Base-by-base conservation (phyloP, 192 early-diverging fungal genomes). In the Entomortierella chlamydospora region DNA sequence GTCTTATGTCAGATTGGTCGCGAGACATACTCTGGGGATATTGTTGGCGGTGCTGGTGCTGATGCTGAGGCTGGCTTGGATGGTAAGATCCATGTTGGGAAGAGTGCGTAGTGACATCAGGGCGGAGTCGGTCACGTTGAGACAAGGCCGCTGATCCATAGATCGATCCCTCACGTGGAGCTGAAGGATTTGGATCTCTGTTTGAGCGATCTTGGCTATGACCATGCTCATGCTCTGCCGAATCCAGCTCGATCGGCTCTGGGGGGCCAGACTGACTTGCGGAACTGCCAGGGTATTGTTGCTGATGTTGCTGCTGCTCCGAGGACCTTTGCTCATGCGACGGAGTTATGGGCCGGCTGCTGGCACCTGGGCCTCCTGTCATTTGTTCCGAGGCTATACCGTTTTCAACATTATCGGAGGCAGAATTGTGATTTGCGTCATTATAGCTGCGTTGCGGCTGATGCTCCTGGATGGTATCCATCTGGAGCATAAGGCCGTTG, bases 391-490 rank as follows among this genome's bases (percentile, higher is more conserved):
- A 34, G 53, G 15, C 54, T n/a, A 26, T 23, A n/a, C 56, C 56
- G 23, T 23, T 18, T 8, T 55, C 54, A 51, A 28, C 23, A 17
- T 31, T 20, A 15, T 53, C 30, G 5, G 61, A 22, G 33, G 28
- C 26, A 17, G 43, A 37, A 55, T 17, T 54, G 6, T 42, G 50
- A 13, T 6, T 41, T 22, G 47, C 43, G 4, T 23, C 18, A 28
- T 57, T 53, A 72, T 58, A 57, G 6, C 54, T 53, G 23, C 42
- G 42, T 34, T 54, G 58, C 9, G 57, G 23, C 34, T 64, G 74
- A 53, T 70, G 76, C 34, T 79, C 76, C 52, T 79, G 76, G 33
- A 79, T 79, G 9, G 76, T 70, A 22, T 79, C 76, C 62, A 79
- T 64, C 26, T 79, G 68, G 4, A 79, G 52, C 39, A 79, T 66